phyloP scores from a whole-genome alignment of 768 basidiomycete genomes.

The Leucocoprinus birnbaumii region DNA sequence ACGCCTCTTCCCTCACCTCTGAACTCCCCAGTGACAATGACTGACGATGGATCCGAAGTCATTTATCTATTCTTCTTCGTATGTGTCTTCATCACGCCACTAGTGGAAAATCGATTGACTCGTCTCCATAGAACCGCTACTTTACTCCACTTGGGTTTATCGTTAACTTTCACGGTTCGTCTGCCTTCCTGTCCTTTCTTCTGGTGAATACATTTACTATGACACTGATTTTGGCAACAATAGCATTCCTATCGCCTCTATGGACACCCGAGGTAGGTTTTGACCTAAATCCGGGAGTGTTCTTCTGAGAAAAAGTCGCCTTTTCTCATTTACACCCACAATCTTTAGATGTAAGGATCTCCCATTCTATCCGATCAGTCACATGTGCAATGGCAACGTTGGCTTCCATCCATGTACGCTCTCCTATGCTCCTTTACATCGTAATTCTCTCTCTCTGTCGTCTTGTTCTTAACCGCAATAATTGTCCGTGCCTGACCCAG shows the following conservation, averaged over 20 bases:
- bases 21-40: neutral
- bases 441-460: neutral
- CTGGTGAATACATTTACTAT: too few relatives aligned
- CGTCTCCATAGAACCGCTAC: slow-evolving; percentile 53
- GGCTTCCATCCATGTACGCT: too few relatives aligned
- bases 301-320: too few relatives aligned
- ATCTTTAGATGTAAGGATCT: too few relatives aligned
- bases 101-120: neutral
- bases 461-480: too few relatives aligned
- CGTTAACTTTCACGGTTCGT: slow-evolving; percentile 46
- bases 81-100: neutral
- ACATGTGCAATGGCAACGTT: too few relatives aligned
- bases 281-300: neutral
- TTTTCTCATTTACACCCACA: too few relatives aligned
- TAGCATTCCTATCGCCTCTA: slow-evolving; percentile 39
- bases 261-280: slow-evolving; percentile 36
- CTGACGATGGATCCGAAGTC: slow-evolving; percentile 22
- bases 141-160: slow-evolving; percentile 62
- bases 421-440: too few relatives aligned
- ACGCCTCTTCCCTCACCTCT: slow-evolving; percentile 19
- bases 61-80: slow-evolving; percentile 40
- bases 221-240: too few relatives aligned
- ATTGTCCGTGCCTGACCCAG: too few relatives aligned
- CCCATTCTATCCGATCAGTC: too few relatives aligned
- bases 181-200: neutral